These are phyloP conservation scores for Backusella luteola DNA, from an alignment of 192 early-diverging fungal genomes.

Conservation along the genomic window DNA sequence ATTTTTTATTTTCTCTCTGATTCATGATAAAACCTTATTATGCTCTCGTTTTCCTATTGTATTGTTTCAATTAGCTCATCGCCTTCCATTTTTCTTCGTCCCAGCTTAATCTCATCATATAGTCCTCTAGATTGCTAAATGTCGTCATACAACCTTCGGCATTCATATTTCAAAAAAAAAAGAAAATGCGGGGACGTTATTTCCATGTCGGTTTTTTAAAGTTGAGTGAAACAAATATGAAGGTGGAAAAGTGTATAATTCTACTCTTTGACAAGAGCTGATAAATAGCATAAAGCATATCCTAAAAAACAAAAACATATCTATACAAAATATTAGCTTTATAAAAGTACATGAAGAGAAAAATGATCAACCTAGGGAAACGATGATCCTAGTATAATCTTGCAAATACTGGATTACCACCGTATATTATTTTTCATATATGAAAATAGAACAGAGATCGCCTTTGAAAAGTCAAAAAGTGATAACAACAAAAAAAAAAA, in stretches of 20 bases:
- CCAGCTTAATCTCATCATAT: no score
- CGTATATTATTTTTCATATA: not conserved
- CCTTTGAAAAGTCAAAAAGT: not conserved
- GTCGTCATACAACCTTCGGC: not conserved
- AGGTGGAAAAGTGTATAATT: not conserved
- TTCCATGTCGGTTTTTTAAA: not conserved
- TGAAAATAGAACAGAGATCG: not conserved
- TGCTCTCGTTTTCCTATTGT: not conserved
- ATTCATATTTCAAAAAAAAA: not conserved
- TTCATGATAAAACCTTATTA: not conserved
- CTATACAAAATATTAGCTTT: not conserved
- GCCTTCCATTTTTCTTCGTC: not conserved
- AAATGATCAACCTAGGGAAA: no score
- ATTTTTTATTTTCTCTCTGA: not conserved
- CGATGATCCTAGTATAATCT: not conserved
- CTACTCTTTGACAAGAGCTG: not conserved
- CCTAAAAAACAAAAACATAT: not conserved
- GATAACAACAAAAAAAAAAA: not conserved
- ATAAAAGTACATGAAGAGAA: not conserved
- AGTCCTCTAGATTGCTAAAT: not conserved
- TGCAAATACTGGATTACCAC: not conserved
- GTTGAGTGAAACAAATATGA: not conserved
- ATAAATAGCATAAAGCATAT: not conserved
- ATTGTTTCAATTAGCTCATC: not conserved
- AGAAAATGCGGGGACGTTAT: not conserved